phyloP scores from a whole-genome alignment of 192 early-diverging fungal species.

The Dimargaris cristalligena region DNA sequence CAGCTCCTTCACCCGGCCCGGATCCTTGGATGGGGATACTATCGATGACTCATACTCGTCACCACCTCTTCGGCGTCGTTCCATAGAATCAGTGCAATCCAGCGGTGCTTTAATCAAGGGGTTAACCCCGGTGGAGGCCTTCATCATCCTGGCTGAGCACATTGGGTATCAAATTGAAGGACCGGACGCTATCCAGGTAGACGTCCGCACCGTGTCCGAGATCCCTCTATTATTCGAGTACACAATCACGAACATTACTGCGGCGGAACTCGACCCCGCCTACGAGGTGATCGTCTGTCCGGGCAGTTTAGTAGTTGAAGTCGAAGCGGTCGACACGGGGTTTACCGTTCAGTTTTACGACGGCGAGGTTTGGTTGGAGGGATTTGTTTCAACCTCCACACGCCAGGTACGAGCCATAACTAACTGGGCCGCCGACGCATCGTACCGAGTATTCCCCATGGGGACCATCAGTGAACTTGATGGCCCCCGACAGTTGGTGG shows the following conservation, averaged over 20 bases:
- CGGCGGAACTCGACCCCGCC: not conserved
- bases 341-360: constrained; percentile 72
- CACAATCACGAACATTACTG: too few species aligned
- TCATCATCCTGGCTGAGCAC: not conserved
- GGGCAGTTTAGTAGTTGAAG: constrained; percentile 13
- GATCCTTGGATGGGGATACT: not conserved
- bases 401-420: constrained; percentile 49
- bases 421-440: constrained; percentile 68
- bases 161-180: not conserved
- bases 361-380: constrained; percentile 63
- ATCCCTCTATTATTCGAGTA: too few species aligned
- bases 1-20: constrained; percentile 34
- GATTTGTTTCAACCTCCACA: constrained; percentile 36
- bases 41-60: too few species aligned
- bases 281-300: not conserved
- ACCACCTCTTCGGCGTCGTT: too few species aligned
- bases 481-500: constrained; percentile 34
- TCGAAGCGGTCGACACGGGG: constrained; percentile 40
- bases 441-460: constrained; percentile 68
- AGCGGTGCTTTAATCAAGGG: not conserved
- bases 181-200: not conserved
- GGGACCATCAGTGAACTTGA: constrained; percentile 61
- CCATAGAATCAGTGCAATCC: not conserved
- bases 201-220: not conserved
- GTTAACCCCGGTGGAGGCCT: not conserved